These are phyloP conservation scores for Populus deltoides DNA, from an alignment of 345 rosid genomes.

Conservation along the genomic window DNA sequence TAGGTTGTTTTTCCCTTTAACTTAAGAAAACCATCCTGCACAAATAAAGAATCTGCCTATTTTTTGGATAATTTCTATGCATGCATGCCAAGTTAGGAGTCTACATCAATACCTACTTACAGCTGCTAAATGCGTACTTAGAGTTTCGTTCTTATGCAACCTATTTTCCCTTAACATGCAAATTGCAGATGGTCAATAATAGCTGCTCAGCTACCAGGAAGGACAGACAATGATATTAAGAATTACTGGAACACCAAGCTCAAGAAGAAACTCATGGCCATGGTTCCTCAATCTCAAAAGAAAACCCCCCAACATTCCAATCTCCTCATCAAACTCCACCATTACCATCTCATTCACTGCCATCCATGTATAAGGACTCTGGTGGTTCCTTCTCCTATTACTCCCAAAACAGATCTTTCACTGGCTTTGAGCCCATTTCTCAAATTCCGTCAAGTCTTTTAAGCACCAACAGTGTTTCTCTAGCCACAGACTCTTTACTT, in stretches of 20 bases:
- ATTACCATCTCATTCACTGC: constrained; percentile 15
- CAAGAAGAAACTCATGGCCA: constrained; percentile 71
- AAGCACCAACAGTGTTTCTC: constrained; percentile 8
- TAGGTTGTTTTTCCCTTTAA: not conserved
- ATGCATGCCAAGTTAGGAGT: constrained; percentile 37
- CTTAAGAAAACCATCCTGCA: not conserved
- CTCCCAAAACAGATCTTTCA: constrained; percentile 19
- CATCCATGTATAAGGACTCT: constrained; percentile 29
- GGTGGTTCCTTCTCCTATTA: constrained; percentile 4
- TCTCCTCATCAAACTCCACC: constrained; percentile 30
- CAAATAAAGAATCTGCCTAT: constrained; percentile 26
- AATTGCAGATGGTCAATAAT: constrained; percentile 89
- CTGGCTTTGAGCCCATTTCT: constrained; percentile 33
- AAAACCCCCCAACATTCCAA: constrained; percentile 40
- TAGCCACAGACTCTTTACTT: constrained; percentile 12
- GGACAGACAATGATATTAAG: constrained; percentile 94
- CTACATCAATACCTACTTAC: constrained; percentile 26
- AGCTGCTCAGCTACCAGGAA: constrained; percentile 91
- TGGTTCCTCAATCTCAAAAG: constrained; percentile 42
- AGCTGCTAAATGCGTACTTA: not conserved
- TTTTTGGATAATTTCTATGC: constrained; percentile 28
- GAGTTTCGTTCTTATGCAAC: constrained; percentile 9
- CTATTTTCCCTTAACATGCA: constrained; percentile 11
- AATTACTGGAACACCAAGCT: constrained; percentile 98
- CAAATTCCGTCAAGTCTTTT: constrained; percentile 15